Base-by-base conservation (phyloP, 495 filamentous ascomycete genomes). In the Penicillium canescens region DNA sequence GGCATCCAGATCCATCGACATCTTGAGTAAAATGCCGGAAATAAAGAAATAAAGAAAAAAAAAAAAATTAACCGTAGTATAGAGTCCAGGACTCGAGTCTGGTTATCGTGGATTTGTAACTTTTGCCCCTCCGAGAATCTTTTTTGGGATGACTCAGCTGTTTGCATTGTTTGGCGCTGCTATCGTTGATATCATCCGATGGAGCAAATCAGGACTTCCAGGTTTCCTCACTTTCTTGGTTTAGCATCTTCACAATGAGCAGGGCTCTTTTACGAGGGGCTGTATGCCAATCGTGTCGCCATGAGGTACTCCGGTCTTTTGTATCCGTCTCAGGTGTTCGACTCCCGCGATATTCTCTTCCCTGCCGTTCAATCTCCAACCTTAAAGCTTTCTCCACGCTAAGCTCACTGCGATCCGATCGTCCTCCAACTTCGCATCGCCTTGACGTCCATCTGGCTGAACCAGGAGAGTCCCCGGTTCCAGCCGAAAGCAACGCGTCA, bases 1-100 rank as follows among this genome's bases (percentile, higher is more conserved):
- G 10, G 70, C 72, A 77, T 90, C 87, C 54, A 90, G 58, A 71
- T 90, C 86, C 87, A 91, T 90, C 67, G 80, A 79, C 81, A 84
- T 86, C n/a, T 65, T 70, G 59, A 40, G 49, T 23, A 34, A 2
- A 56, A 54, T 36, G 46, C 18, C 37, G 31, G 37, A 44, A 46
- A 34, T 8, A 24, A 38, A 41, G 50, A 60, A 44, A 20, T 23
- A 46, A 39, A 50, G 24, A 43, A 36, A 60, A 44, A 20, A 28
- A 46, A 39, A 50, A 33, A 43, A 36, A 16, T 24, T 26, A 26
- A 16, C 35, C 45, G 45, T 49, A 16, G 21, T 24, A 24, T 50
- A 45, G 49, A 49, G 36, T 50, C 45, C 33, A 35, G 38, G 47
- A 54, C 26, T 20, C 24, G 39, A 53, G 52, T 36, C 43, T 11